These are phyloP conservation scores for Fereydounia khargensis DNA, from an alignment of 1,284 basidiomycete genomes.

Conservation along the genomic window DNA sequence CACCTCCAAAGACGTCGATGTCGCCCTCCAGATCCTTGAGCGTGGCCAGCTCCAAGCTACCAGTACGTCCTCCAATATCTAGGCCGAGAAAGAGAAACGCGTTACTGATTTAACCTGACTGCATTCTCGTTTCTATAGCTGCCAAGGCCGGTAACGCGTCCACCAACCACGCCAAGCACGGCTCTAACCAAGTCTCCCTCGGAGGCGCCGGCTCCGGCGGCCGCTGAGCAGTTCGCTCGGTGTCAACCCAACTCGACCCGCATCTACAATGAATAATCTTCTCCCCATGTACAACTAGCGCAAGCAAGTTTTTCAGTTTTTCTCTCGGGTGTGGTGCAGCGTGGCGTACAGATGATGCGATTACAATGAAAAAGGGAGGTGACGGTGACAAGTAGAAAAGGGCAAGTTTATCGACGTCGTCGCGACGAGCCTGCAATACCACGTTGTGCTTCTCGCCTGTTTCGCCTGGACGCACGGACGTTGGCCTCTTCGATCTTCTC, in stretches of 20 bases:
- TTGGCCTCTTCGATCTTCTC: constrained; percentile 62
- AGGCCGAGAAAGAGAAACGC: background rate
- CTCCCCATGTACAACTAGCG: constrained; percentile 4
- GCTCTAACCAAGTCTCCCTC: constrained; percentile 17
- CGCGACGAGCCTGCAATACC: constrained; percentile 1
- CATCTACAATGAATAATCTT: too few relatives aligned
- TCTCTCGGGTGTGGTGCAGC: too few relatives aligned
- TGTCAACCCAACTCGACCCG: background rate
- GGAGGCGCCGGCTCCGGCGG: constrained; percentile 37
- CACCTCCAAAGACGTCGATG: constrained; percentile 52
- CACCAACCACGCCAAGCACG: constrained; percentile 44
- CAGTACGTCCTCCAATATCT: constrained; percentile 4
- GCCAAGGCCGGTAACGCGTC: constrained; percentile 41
- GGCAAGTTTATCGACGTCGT: too few relatives aligned
- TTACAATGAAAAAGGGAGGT: too few relatives aligned
- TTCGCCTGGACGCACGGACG: constrained; percentile 37
- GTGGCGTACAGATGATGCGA: too few relatives aligned
- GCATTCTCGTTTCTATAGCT: background rate
- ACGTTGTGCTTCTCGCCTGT: constrained; percentile 36
- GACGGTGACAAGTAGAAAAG: too few relatives aligned
- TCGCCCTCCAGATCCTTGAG: constrained; percentile 52
- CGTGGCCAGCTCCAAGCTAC: constrained; percentile 50
- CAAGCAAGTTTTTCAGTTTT: too few relatives aligned
- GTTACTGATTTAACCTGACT: background rate
- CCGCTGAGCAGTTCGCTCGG: too few relatives aligned